Evolutionary conservation across 208 protist genomes (phyloP), one percentile per base, ranked within the genome.

Genomic region (Trypanosoma grayi): DNA sequence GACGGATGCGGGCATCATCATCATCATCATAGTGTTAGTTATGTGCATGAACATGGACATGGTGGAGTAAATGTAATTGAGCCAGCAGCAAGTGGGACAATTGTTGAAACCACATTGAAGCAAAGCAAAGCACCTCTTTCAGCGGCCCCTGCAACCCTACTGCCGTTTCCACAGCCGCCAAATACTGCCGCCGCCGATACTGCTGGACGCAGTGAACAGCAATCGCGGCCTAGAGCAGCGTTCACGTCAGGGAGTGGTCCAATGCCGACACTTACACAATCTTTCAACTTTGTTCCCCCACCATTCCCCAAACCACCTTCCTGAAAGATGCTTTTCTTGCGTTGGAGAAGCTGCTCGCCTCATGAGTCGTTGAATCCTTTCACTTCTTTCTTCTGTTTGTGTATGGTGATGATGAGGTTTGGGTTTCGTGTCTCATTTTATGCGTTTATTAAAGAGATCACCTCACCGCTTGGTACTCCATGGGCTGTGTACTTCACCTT

Each of bases 1-100:
- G 55, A n/a, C n/a, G n/a, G n/a, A n/a, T n/a, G n/a, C n/a, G n/a
- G n/a, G n/a, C n/a, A n/a, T n/a, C n/a, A 72, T 60, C 41, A 54
- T 36, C 66, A 79, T 40, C 24, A 44, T 22, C 36, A 78, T 44
- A 18, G 30, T 18, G 44, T 70, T 20, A 0, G 25, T 33, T 44
- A 66, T 45, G 33, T 20, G 24, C 36, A 57, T 45, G 5, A 39
- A 28, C 28, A 56, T 56, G 18, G 40, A 25, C 31, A 39, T 55
- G 28, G 31, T 20, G 51, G 2, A n/a, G n/a, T n/a, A n/a, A n/a
- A n/a, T n/a, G n/a, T n/a, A n/a, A n/a, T n/a, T n/a, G n/a, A n/a
- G n/a, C n/a, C n/a, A n/a, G n/a, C n/a, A n/a, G n/a, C n/a, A n/a
- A n/a, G n/a, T n/a, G n/a, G n/a, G n/a, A n/a, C n/a, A n/a, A n/a